Base-by-base conservation (phyloP, 768 basidiomycete genomes). In the Psilocybe cubensis region DNA sequence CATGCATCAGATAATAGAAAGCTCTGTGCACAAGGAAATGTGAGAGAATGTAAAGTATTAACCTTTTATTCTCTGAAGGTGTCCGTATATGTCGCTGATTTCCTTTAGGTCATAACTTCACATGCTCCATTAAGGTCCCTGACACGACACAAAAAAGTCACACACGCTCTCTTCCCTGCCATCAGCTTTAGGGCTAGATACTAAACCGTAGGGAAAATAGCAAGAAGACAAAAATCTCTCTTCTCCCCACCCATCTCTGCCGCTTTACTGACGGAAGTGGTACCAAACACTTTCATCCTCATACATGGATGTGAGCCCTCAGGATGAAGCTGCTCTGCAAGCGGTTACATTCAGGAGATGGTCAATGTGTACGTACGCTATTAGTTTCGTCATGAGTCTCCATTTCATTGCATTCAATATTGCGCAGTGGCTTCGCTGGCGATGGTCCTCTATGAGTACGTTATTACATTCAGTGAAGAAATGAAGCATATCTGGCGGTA, bases 401-500 rank as follows among this genome's bases (percentile, higher is more conserved):
- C 14, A 33, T 33, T 33, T 9, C 2, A 33, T 9, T 48, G 12
- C n/a, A n/a, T 14, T 24, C 21, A 10, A 11, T 40, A n/a, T 12
- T 42, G 35, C n/a, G 20, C 31, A 54, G 52, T 54, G 6, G 52
- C 52, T 9, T 41, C 52, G 3, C 21, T 43, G 33, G 52, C 24
- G 3, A 18, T 54, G 3, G 23, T 54, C 8, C 17, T 54, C 17
- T 44, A 46, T 17, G 53, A 54, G 25, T 38, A 54, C 21, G 6
- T 12, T 8, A 54, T 54, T 21, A 54, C 53, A 14, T n/a, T 45
- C 14, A 20, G 28, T 5, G 53, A 54, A 9, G 53, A 54, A 18
- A 23, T 54, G 3, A 6, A 12, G 12, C 20, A 46, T 33, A 54
- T 54, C 29, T 54, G 53, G 53, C 21, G 53, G 53, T 54, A 46